These are phyloP conservation scores for Bertia moriformis DNA, from an alignment of 2,329 filamentous ascomycete species.

Conservation along the genomic window DNA sequence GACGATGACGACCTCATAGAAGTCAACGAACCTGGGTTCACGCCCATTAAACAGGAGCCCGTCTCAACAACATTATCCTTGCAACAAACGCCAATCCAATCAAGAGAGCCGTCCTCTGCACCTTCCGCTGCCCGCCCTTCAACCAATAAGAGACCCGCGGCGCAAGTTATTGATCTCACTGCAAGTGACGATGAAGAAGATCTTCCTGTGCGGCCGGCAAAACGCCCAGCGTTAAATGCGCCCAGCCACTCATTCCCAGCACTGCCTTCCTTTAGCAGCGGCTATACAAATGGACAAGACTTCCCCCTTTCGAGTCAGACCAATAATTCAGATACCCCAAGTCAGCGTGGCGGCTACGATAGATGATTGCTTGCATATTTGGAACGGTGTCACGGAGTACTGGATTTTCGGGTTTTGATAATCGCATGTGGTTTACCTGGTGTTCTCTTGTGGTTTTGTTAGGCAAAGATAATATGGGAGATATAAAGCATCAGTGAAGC, in stretches of 20 bases:
- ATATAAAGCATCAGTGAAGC: no score
- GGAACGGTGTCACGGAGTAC: not conserved
- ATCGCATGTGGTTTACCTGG: no score
- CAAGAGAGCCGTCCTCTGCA: not conserved
- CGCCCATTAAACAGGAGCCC: not conserved
- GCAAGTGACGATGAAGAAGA: slow-evolving; percentile 10
- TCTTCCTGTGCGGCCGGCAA: slow-evolving; percentile 6
- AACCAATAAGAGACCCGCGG: slow-evolving; percentile 8
- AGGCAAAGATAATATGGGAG: no score
- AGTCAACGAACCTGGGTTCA: not conserved
- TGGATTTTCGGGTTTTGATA: no score
- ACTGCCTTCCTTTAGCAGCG: not conserved
- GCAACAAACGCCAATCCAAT: not conserved
- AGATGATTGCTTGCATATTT: not conserved
- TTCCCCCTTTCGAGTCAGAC: not conserved
- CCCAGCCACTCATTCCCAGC: not conserved
- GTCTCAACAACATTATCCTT: not conserved
- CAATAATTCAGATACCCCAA: not conserved
- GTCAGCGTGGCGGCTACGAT: not conserved
- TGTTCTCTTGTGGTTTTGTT: no score
- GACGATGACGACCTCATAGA: not conserved
- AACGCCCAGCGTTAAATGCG: slow-evolving; percentile 1
- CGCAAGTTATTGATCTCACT: slow-evolving; percentile 11
- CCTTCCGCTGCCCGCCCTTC: slow-evolving; percentile 1
- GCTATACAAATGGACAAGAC: not conserved